Conservation (phyloP, 225 moss, liverwort and hornwort species). For the Pleurozium schreberi region DNA sequence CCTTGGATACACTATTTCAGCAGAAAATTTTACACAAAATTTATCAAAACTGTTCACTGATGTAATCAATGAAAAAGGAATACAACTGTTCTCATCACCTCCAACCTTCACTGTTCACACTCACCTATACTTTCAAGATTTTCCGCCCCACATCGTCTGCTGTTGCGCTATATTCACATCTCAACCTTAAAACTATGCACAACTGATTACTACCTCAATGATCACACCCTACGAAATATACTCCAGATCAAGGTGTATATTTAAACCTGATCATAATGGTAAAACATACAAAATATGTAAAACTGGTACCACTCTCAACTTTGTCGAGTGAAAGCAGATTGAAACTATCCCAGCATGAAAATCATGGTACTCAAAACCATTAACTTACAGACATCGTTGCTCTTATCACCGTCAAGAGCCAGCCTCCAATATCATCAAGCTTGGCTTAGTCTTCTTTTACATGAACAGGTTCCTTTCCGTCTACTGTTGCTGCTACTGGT, state of each 20-base stretch:
- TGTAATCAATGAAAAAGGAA: not conserved
- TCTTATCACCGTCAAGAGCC: not conserved
- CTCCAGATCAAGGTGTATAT: not conserved
- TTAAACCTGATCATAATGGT: too few relatives aligned
- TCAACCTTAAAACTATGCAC: not conserved
- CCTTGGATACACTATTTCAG: too few relatives aligned
- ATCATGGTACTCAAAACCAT: not conserved
- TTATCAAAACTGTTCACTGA: not conserved
- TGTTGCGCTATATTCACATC: not conserved
- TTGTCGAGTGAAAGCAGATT: not conserved
- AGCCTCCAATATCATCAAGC: not conserved
- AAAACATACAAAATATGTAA: not conserved
- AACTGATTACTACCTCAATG: not conserved
- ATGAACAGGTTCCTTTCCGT: not conserved
- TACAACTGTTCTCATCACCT: not conserved
- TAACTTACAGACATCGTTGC: not conserved
- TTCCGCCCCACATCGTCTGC: not conserved
- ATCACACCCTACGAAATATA: not conserved
- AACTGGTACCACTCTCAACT: not conserved
- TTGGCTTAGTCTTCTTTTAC: conserved; percentile 1
- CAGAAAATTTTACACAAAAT: not conserved
- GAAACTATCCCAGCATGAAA: not conserved
- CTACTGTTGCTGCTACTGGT: not conserved
- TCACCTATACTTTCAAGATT: not conserved
- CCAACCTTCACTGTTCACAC: not conserved